phyloP scores from a whole-genome alignment of 2,329 filamentous ascomycete genomes.

The Colletotrichum sp. region DNA sequence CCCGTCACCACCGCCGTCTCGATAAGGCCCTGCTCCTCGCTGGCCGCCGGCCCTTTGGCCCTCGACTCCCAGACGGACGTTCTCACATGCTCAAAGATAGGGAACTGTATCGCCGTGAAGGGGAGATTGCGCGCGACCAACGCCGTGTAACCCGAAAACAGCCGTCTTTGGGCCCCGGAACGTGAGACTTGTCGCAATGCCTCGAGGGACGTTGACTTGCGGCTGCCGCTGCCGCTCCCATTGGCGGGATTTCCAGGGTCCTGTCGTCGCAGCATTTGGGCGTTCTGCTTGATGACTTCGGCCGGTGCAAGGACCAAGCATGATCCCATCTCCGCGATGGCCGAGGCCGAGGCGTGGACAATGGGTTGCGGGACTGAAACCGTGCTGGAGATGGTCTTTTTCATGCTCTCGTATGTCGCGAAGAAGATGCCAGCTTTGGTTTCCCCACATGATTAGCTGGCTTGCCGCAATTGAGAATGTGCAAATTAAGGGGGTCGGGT shows the following conservation, averaged over 20 bases:
- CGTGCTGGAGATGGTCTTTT: slow-evolving; percentile 60
- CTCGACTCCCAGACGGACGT: slow-evolving; percentile 49
- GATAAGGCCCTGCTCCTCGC: slow-evolving; percentile 43
- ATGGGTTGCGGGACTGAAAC: slow-evolving; percentile 68
- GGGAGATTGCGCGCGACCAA: slow-evolving; percentile 83
- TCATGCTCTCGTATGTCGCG: slow-evolving; percentile 83
- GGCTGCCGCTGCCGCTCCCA: not conserved
- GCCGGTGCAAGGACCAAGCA: slow-evolving; percentile 87
- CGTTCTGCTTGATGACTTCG: slow-evolving; percentile 93
- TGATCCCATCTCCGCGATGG: slow-evolving; percentile 79
- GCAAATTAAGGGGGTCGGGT: not conserved
- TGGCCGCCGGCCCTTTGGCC: slow-evolving; percentile 26
- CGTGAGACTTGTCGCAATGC: slow-evolving; percentile 55
- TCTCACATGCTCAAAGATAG: slow-evolving; percentile 78
- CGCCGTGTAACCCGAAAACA: slow-evolving; percentile 77
- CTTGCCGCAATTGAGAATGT: not conserved
- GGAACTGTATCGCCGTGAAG: slow-evolving; percentile 88
- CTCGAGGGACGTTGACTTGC: slow-evolving; percentile 47
- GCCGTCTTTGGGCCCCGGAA: slow-evolving; percentile 60
- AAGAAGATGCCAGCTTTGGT: slow-evolving; percentile 82
- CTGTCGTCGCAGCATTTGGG: slow-evolving; percentile 71
- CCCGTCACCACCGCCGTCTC: slow-evolving; percentile 77
- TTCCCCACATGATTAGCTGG: not conserved
- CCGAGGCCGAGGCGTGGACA: slow-evolving; percentile 76
- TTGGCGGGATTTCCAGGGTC: slow-evolving; percentile 16